Conservation (phyloP, 1,284 basidiomycete genomes). For the Pisolithus thermaeus region DNA sequence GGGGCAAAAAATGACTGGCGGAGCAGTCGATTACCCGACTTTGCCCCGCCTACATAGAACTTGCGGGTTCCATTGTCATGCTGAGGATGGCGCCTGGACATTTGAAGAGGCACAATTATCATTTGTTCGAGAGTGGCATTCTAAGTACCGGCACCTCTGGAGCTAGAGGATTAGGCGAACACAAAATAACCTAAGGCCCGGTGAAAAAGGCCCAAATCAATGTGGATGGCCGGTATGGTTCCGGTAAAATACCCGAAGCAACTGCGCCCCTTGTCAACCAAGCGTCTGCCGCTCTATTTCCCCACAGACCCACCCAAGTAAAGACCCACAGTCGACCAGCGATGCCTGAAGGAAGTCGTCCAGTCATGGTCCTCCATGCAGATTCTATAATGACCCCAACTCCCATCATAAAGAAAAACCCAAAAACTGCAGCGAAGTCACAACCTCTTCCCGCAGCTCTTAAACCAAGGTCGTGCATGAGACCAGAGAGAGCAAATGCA, state of each 20-base stretch:
- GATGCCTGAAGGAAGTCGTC: slow-evolving; percentile 35
- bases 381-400: slow-evolving; percentile 45
- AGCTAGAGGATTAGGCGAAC: too few relatives aligned
- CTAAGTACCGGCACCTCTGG: too few relatives aligned
- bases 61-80: too few relatives aligned
- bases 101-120: too few relatives aligned
- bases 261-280: slow-evolving; percentile 38
- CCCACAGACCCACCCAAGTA: slow-evolving; percentile 41
- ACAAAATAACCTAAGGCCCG: too few relatives aligned
- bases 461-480: slow-evolving; percentile 47
- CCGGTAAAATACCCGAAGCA: not conserved
- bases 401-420: slow-evolving; percentile 51
- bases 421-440: slow-evolving; percentile 37
- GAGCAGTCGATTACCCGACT: too few relatives aligned
- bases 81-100: too few relatives aligned
- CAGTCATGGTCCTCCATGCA: slow-evolving; percentile 34
- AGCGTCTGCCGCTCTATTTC: slow-evolving; percentile 40
- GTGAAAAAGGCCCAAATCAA: slow-evolving; percentile 23
- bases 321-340: slow-evolving; percentile 43
- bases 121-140: too few relatives aligned
- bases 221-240: slow-evolving; percentile 14
- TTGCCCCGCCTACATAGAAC: too few relatives aligned
- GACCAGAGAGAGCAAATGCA: slow-evolving; percentile 46
- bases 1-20: not conserved
- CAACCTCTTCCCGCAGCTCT: slow-evolving; percentile 52